A percentile compares a stretch with the other conserved stretches of the same genome.
Conservation (phyloP, 2,329 filamentous ascomycete genomes). For the Bertia moriformis region DNA sequence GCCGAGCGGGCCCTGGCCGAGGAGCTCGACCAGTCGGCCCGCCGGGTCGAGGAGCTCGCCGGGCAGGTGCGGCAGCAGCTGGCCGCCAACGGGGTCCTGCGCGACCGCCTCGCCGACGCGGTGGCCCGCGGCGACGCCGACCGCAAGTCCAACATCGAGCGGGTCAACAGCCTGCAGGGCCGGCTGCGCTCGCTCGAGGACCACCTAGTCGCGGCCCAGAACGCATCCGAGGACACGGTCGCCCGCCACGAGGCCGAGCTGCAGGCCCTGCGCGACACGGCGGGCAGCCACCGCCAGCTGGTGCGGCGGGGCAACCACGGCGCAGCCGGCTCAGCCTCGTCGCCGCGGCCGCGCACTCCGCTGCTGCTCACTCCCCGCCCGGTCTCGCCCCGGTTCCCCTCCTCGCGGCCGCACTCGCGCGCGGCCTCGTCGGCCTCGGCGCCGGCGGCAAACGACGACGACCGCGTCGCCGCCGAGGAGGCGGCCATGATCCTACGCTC, state of each 20-base stretch:
- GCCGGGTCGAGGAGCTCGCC: constrained; percentile 66
- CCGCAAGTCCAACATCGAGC: constrained; percentile 63
- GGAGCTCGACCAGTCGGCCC: constrained; percentile 60
- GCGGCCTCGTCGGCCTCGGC: constrained; percentile 32
- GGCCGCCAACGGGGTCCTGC: constrained; percentile 60
- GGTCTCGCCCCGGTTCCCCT: constrained; percentile 37
- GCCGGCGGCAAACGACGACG: constrained; percentile 46
- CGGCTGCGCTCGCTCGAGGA: constrained; percentile 74
- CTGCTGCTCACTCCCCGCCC: constrained; percentile 15
- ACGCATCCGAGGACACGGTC: constrained; percentile 72
- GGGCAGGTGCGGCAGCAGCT: constrained; percentile 69
- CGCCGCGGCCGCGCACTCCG: constrained; percentile 11
- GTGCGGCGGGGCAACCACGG: constrained; percentile 58
- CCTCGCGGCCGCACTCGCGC: too few species aligned
- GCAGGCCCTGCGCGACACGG: constrained; percentile 57
- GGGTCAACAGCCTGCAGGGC: constrained; percentile 72
- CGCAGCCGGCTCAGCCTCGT: constrained; percentile 5
- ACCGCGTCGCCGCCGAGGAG: constrained; percentile 54
- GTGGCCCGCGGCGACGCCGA: constrained; percentile 73
- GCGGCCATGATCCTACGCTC: constrained; percentile 59
- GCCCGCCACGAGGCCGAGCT: constrained; percentile 77
- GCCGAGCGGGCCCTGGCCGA: constrained; percentile 51
- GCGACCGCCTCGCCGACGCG: constrained; percentile 62
- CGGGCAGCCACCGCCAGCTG: constrained; percentile 53
- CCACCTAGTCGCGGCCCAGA: constrained; percentile 66